Base-by-base conservation (phyloP, 371 early-diverging fungal species). In the Apophysomyces elegans region DNA sequence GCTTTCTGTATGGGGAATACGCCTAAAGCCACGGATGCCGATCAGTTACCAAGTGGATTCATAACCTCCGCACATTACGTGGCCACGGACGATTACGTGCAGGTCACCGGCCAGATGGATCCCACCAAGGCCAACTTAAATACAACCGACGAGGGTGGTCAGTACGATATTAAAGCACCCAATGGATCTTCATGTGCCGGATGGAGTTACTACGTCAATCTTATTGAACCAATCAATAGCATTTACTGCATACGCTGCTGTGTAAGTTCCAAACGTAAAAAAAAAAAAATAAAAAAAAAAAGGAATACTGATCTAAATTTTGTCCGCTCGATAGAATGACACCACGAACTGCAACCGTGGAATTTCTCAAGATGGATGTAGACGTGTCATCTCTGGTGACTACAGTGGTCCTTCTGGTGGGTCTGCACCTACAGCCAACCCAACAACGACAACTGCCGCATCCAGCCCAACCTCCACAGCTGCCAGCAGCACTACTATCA, bases 201-300 rank as follows among this genome's bases (percentile, higher is more conserved):
- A 1, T 86, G 79, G 66, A 60, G 63, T 5, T 75, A 68, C 39
- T 86, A 72, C 63, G 84, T 86, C 38, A 81, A 86, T 50, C 63
- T 86, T 56, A 74, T 83, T 18, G 86, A 86, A 63, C 86, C 86
- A 39, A 58, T 78, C 32, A 66, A 63, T 7, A 69, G 72, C 16
- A 78, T 74, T 12, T 86, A 74, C 50, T 86, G 86, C 64, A 77
- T 86, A 59, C 79, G 86, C 58, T 85, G 85, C 72, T 87, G 87
- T 74, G 81, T 79, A 84, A 77, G 61, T 64, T 8, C 32, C 1
- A 39, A 21, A 1, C 37, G 39, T 5, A 68, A 67, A 41, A 69
- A 8, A 18, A 12, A 56, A 14, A n/a, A 47, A 47, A 16, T n/a
- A n/a, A n/a, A n/a, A n/a, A n/a, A n/a, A n/a, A n/a, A n/a, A n/a